Conservation (phyloP, 352 stramenopile genomes). For the Phytophthora hibernalis region DNA sequence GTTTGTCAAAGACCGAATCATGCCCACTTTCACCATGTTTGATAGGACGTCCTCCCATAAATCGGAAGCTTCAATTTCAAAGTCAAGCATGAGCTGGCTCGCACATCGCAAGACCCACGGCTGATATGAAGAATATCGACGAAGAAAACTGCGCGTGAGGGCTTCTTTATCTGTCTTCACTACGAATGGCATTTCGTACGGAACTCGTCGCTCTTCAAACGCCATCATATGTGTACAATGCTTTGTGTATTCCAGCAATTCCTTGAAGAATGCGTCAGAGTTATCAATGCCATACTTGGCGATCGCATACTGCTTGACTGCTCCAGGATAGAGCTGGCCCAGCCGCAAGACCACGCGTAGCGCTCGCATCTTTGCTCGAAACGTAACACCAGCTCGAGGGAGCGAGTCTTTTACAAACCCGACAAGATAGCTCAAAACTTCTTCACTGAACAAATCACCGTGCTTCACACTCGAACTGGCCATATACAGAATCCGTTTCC, state of each 20-base stretch:
- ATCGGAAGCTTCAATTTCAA: constrained; percentile 45
- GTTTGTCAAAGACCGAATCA: constrained; percentile 54
- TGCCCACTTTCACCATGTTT: constrained; percentile 51
- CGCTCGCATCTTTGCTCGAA: constrained; percentile 58
- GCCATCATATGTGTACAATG: constrained; percentile 50
- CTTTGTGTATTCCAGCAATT: constrained; percentile 43
- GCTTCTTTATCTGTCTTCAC: constrained; percentile 57
- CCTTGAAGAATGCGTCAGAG: constrained; percentile 35
- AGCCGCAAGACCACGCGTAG: constrained; percentile 48
- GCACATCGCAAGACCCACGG: constrained; percentile 50
- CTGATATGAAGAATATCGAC: constrained; percentile 35
- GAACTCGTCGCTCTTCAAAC: constrained; percentile 66
- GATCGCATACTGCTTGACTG: constrained; percentile 28
- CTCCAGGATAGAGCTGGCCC: constrained; percentile 30
- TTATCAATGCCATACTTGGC: constrained; percentile 30
- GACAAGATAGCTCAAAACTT: constrained; percentile 48
- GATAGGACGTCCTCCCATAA: constrained; percentile 61
- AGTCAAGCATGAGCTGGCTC: constrained; percentile 61
- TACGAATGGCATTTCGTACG: constrained; percentile 49
- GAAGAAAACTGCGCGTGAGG: constrained; percentile 52
- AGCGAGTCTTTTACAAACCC: constrained; percentile 52
- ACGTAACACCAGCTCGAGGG: constrained; percentile 61
- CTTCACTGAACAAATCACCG: constrained; percentile 23
- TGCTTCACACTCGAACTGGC: constrained; percentile 24
- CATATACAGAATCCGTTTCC: constrained; percentile 45